Evolutionary conservation across 2,329 filamentous ascomycete species (phyloP).

Genomic region (Gremmenia infestans): DNA sequence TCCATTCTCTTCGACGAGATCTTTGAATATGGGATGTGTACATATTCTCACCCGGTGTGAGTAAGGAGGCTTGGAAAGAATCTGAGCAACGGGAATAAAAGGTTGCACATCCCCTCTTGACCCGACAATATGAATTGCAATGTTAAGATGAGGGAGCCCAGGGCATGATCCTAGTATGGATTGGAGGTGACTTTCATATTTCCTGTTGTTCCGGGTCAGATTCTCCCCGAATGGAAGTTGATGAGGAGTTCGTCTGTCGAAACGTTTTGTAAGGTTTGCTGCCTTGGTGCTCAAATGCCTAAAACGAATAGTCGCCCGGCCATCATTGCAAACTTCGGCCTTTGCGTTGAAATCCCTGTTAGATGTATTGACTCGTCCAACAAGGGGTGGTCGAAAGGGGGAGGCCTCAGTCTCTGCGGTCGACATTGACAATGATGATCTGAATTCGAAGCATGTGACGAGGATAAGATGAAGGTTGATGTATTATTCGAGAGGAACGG

Average conservation of each 20-base stretch:
- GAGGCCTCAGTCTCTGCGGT: not conserved
- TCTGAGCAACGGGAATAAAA: slow-evolving; percentile 68
- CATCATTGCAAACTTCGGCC: slow-evolving; percentile 16
- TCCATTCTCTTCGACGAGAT: slow-evolving; percentile 65
- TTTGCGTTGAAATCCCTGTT: slow-evolving; percentile 13
- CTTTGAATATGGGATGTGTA: slow-evolving; percentile 70
- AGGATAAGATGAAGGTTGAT: too few relatives aligned
- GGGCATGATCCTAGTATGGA: slow-evolving; percentile 12
- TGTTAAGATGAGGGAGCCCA: slow-evolving; percentile 48
- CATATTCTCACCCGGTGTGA: slow-evolving; percentile 72
- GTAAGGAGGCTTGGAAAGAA: slow-evolving; percentile 58
- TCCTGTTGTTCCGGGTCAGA: slow-evolving; percentile 16
- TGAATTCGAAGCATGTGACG: too few relatives aligned
- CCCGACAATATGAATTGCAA: slow-evolving; percentile 80
- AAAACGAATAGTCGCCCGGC: slow-evolving; percentile 20
- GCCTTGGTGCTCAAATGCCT: slow-evolving; percentile 9
- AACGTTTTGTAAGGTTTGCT: slow-evolving; percentile 13
- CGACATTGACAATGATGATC: too few relatives aligned
- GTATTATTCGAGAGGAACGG: too few relatives aligned
- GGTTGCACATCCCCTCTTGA: slow-evolving; percentile 75
- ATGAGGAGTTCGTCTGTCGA: slow-evolving; percentile 7
- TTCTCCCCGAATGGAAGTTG: slow-evolving; percentile 9
- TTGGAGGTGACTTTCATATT: slow-evolving; percentile 12
- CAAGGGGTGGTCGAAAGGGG: not conserved
- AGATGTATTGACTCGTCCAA: slow-evolving; percentile 11